Conservation (phyloP, 306 rosid species). For the Coriaria nepalensis region DNA sequence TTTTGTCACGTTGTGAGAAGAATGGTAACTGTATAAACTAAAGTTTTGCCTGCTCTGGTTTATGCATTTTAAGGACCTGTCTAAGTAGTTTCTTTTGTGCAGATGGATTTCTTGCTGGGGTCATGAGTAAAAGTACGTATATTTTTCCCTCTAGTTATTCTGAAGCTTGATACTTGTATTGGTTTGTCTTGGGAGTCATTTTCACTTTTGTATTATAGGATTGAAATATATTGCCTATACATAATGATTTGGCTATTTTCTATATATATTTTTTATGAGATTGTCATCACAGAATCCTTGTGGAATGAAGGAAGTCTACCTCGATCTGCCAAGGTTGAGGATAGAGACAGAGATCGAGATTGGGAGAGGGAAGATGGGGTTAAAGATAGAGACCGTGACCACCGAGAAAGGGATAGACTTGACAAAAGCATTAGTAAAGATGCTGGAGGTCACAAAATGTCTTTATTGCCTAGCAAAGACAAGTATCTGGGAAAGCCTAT, state of each 20-base stretch:
- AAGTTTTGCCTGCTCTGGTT: constrained; percentile 17
- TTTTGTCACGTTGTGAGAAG: constrained; percentile 79
- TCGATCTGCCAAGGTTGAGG: constrained; percentile 62
- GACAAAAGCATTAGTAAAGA: constrained; percentile 53
- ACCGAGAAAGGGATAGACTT: constrained; percentile 58
- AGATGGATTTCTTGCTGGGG: constrained; percentile 97
- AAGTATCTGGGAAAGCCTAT: constrained; percentile 84
- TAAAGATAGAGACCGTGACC: constrained; percentile 73
- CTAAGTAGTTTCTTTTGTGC: constrained; percentile 43
- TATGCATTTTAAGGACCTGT: constrained; percentile 11
- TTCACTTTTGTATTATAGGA: constrained; percentile 5
- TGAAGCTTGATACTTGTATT: constrained; percentile 10
- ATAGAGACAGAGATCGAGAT: constrained; percentile 57
- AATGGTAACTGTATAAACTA: constrained; percentile 51
- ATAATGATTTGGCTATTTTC: constrained; percentile 6
- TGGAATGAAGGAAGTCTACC: constrained; percentile 68
- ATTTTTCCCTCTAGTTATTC: constrained; percentile 17
- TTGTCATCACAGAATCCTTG: constrained; percentile 51
- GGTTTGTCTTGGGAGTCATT: constrained; percentile 7
- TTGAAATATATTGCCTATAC: not conserved
- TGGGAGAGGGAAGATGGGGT: constrained; percentile 51
- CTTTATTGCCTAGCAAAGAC: constrained; percentile 72
- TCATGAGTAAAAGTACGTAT: constrained; percentile 88
- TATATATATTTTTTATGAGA: not conserved
- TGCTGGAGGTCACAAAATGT: constrained; percentile 52